phyloP scores from a whole-genome alignment of 352 stramenopile genomes.

The Albugo candida region DNA sequence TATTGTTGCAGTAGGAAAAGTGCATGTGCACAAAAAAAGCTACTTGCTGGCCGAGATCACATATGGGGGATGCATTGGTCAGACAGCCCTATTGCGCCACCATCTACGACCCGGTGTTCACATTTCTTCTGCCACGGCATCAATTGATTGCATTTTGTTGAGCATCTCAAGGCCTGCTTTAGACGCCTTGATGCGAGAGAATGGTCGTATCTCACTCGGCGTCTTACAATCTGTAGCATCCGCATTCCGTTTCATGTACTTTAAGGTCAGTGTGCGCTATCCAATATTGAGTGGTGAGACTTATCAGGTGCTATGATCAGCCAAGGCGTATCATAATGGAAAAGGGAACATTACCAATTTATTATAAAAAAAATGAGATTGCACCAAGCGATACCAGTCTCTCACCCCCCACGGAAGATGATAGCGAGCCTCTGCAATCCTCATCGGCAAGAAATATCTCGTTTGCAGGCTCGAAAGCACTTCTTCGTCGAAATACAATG shows the following conservation, averaged over 20 bases:
- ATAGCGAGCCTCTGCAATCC: too few species aligned
- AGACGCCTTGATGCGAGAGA: conserved; percentile 53
- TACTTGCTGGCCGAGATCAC: conserved; percentile 39
- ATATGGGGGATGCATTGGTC: conserved; percentile 52
- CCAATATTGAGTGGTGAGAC: too few species aligned
- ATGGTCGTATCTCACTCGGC: conserved; percentile 38
- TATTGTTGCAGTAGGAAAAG: conserved; percentile 38
- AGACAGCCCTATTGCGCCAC: conserved; percentile 47
- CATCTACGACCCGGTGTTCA: conserved; percentile 44
- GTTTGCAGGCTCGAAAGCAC: not conserved
- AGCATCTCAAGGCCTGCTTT: conserved; percentile 46
- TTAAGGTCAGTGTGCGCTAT: conserved; percentile 22
- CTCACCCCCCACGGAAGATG: not conserved
- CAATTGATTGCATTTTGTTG: conserved; percentile 45
- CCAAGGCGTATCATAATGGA: conserved; percentile 39
- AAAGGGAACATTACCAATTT: conserved; percentile 36
- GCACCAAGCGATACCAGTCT: conserved; percentile 7
- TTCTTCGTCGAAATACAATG: not conserved
- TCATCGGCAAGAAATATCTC: too few species aligned
- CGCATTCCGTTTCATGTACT: conserved; percentile 52
- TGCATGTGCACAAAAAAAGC: conserved; percentile 62
- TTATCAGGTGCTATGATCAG: conserved; percentile 7
- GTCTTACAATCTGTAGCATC: conserved; percentile 67
- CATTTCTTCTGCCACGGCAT: conserved; percentile 47
- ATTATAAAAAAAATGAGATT: not conserved